Evolutionary conservation across 1,284 basidiomycete species (phyloP), one percentile per base, ranked within the genome.

Genomic region (Malassezia slooffiae): DNA sequence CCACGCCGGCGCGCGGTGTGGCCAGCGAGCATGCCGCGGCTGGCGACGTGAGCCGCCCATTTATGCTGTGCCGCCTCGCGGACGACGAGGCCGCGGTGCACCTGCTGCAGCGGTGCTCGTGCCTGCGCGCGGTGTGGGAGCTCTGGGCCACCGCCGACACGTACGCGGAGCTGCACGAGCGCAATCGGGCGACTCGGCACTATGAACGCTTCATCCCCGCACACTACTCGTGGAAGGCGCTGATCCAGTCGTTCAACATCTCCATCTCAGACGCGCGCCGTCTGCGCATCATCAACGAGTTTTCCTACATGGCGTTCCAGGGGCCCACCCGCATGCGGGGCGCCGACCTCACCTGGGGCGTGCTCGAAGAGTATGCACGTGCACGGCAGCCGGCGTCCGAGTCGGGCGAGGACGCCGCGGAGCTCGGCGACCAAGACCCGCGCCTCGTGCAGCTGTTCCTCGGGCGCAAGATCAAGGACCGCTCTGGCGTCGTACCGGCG

Each of bases 301-400:
- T 96, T 69, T 72, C 76, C 1, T 95, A 87, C 70, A 88, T 95
- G 81, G 78, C 73, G 17, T 80, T 91, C 50, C 67, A 76, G 48
- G 90, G 90, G 5, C 78, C 78, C 54, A 87, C 95, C 56, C 79
- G 84, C 47, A 79, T 97, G 76, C 81, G 81, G 53, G 75, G 75
- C 24, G 85, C 93, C 0, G 79, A 89, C 27, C 77, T 90, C 24
- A 77, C 79, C 20, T 74, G 90, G 41, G 78, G 80, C 4, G 80
- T 84, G 28, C 85, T 85, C 52, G 91, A 97, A 74, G 93, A 97
- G 73, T 95, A 88, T 85, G 41, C 52, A 15, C 53, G 51, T 28
- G 46, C 50, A 3, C 36, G 12, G 7, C 48, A 46, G 27, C 44
- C 34, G 15, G 33, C 47, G 12, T 16, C 38, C 7, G 38, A 27